These are phyloP conservation scores for Nannizzia gypsea DNA, from an alignment of 2,329 filamentous ascomycete species.

Conservation along the genomic window DNA sequence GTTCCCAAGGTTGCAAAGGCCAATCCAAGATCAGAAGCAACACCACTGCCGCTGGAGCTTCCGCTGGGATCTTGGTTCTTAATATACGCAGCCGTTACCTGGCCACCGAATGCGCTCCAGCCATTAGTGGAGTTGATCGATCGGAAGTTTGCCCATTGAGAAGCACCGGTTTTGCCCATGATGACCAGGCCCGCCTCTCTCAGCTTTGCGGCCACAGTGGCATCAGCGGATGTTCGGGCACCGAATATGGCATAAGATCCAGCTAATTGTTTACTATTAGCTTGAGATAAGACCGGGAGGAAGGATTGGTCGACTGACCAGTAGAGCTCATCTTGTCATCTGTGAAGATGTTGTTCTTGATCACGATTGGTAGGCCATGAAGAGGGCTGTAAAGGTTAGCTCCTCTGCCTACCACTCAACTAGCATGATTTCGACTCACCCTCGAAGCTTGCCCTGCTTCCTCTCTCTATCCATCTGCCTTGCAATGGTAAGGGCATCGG, in stretches of 20 bases:
- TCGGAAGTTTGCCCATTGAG: slow-evolving; percentile 54
- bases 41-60: slow-evolving; percentile 51
- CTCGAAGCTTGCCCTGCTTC: slow-evolving; percentile 34
- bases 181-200: slow-evolving; percentile 51
- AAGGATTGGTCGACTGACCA: slow-evolving; percentile 30
- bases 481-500: slow-evolving; percentile 50
- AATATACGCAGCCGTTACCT: slow-evolving; percentile 50
- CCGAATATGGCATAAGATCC: slow-evolving; percentile 54
- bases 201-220: slow-evolving; percentile 48
- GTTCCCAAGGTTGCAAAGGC: slow-evolving; percentile 49
- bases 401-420: background rate
- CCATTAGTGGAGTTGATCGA: slow-evolving; percentile 45
- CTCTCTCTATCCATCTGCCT: slow-evolving; percentile 47
- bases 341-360: slow-evolving; percentile 58
- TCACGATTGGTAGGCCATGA: slow-evolving; percentile 57
- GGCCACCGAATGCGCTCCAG: slow-evolving; percentile 54
- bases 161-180: slow-evolving; percentile 54
- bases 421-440: slow-evolving; percentile 3
- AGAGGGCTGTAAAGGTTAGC: slow-evolving; percentile 39
- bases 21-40: slow-evolving; percentile 48
- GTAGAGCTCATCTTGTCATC: slow-evolving; percentile 58
- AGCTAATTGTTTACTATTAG: slow-evolving; percentile 22
- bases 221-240: slow-evolving; percentile 45
- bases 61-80: slow-evolving; percentile 51
- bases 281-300: slow-evolving; percentile 27